Evolutionary conservation across 495 filamentous ascomycete species (phyloP).

Genomic region (Viridothelium virens): DNA sequence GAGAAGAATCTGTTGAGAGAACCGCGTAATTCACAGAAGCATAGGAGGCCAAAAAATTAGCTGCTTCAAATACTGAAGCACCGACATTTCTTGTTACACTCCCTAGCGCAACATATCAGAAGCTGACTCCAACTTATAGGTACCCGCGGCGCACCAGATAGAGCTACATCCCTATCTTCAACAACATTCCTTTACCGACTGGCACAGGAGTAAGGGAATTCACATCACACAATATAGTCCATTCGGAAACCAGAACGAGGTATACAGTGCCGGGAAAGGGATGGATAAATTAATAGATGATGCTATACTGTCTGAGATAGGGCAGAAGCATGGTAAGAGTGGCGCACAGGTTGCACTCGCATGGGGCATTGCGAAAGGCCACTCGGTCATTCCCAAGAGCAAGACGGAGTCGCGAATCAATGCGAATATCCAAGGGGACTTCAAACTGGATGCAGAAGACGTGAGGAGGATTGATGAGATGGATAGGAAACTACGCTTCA

Average conservation of each 20-base stretch:
- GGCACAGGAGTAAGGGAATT: constrained; percentile 48
- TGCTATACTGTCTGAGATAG: constrained; percentile 51
- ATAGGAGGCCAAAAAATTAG: no score
- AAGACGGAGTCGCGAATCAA: constrained; percentile 45
- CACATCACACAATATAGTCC: constrained; percentile 60
- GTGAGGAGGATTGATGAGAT: constrained; percentile 46
- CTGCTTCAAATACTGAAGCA: no score
- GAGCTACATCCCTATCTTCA: constrained; percentile 59
- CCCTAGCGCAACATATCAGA: no score
- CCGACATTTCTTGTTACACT: no score
- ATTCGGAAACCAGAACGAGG: constrained; percentile 63
- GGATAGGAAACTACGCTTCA: constrained; percentile 54
- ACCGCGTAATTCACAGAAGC: no score
- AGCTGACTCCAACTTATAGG: constrained; percentile 7
- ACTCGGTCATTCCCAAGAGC: constrained; percentile 60
- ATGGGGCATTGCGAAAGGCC: constrained; percentile 59
- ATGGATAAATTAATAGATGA: constrained; percentile 55
- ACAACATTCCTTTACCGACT: constrained; percentile 51
- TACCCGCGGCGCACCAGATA: constrained; percentile 58
- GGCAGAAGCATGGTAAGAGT: constrained; percentile 54
- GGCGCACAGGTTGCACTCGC: constrained; percentile 57
- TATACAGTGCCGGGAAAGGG: constrained; percentile 46
- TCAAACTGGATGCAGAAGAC: constrained; percentile 48
- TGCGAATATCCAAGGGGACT: constrained; percentile 52
- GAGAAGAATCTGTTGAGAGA: no score